A percentile compares a stretch with the other conserved stretches of the same genome.
phyloP scores from a whole-genome alignment of 129 eudicot genomes.

The Kitagawia praeruptora region DNA sequence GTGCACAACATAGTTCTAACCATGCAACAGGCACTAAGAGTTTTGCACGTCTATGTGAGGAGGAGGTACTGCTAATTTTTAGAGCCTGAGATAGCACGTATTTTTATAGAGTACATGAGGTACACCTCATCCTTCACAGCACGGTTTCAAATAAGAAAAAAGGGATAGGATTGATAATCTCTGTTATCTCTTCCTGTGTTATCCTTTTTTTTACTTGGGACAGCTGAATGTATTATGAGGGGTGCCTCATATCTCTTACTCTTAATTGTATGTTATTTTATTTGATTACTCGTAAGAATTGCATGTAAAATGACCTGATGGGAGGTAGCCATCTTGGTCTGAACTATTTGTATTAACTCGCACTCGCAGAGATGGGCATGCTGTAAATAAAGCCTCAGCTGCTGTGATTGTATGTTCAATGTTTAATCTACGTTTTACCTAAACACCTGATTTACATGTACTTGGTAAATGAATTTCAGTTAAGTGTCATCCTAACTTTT shows the following conservation, averaged over 20 bases:
- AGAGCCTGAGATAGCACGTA: neutral
- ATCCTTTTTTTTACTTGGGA: neutral
- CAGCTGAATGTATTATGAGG: neutral
- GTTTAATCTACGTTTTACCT: neutral
- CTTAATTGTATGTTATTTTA: neutral
- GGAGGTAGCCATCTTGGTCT: slow-evolving; percentile 44
- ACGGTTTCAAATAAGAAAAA: neutral
- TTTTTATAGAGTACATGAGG: neutral
- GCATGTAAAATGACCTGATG: slow-evolving; percentile 47
- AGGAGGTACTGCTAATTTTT: slow-evolving; percentile 37
- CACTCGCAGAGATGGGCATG: slow-evolving; percentile 49
- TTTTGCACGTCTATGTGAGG: slow-evolving; percentile 42
- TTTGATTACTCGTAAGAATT: slow-evolving; percentile 10
- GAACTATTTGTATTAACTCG: slow-evolving; percentile 51
- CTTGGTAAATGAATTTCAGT: neutral
- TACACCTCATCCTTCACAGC: neutral
- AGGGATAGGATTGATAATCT: neutral
- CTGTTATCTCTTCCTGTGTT: neutral
- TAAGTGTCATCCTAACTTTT: slow-evolving; percentile 2
- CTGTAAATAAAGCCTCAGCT: slow-evolving; percentile 47
- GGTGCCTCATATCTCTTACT: neutral
- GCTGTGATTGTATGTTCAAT: slow-evolving; percentile 38
- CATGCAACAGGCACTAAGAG: slow-evolving; percentile 53
- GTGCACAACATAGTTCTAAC: slow-evolving; percentile 25
- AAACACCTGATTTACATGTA: neutral